Evolutionary conservation across 495 filamentous ascomycete genomes (phyloP).

Genomic region (Hypoxylon rickii): DNA sequence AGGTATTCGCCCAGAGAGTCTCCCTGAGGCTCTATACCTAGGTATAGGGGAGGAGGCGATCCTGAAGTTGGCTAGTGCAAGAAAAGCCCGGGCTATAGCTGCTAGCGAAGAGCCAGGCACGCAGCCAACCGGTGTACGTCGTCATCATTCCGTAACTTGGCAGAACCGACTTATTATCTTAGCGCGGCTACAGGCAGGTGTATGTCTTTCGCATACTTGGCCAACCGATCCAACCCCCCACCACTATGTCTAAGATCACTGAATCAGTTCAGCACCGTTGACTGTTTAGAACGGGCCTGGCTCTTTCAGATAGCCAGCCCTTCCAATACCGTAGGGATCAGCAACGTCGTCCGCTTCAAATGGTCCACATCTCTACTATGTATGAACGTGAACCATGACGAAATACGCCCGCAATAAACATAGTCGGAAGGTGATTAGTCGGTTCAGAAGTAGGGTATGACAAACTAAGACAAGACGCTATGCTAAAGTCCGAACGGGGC

Average conservation of each 20-base stretch:
- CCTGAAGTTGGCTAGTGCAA: slow-evolving; percentile 2
- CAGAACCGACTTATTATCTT: slow-evolving; percentile 8
- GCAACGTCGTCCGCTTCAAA: background rate
- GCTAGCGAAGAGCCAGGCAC: slow-evolving; percentile 6
- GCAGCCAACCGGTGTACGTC: slow-evolving; percentile 7
- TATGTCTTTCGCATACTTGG: slow-evolving; percentile 18
- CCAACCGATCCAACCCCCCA: background rate
- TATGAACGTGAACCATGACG: slow-evolving; percentile 30
- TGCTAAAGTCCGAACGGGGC: slow-evolving; percentile 9
- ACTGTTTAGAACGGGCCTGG: slow-evolving; percentile 6
- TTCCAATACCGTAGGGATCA: slow-evolving; percentile 14
- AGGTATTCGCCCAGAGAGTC: slow-evolving; percentile 6
- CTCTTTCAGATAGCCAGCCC: slow-evolving; percentile 2
- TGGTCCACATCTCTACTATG: slow-evolving; percentile 4
- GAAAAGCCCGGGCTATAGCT: slow-evolving; percentile 6
- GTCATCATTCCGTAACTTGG: slow-evolving; percentile 20
- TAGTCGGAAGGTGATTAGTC: slow-evolving; percentile 7
- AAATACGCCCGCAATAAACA: slow-evolving; percentile 5
- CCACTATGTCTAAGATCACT: no score
- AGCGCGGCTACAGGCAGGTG: background rate
- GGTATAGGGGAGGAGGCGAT: background rate
- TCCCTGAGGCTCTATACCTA: slow-evolving; percentile 22
- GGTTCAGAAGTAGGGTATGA: background rate
- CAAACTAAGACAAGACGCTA: slow-evolving; percentile 23
- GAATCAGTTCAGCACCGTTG: background rate